Evolutionary conservation across 1,284 basidiomycete genomes (phyloP).

Genomic region (Ustilago tritici): DNA sequence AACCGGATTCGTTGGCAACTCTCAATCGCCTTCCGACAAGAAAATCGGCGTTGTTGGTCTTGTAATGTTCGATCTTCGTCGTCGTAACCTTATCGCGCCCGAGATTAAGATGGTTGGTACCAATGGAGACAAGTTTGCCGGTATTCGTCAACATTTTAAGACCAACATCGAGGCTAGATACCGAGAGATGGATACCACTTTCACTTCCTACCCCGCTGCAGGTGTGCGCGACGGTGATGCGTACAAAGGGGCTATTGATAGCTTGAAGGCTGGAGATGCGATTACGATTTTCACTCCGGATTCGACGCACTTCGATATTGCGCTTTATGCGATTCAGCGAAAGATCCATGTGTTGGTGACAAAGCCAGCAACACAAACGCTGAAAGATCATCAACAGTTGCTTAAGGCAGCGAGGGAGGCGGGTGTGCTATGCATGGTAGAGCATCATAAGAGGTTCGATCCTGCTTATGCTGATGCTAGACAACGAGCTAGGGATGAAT

Average conservation of each 20-base stretch:
- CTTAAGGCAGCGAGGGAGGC: slow-evolving; percentile 81
- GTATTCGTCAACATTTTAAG: slow-evolving; percentile 82
- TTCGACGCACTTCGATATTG: slow-evolving; percentile 84
- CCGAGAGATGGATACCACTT: slow-evolving; percentile 85
- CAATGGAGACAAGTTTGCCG: slow-evolving; percentile 85
- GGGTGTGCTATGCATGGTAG: slow-evolving; percentile 88
- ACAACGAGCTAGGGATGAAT: slow-evolving; percentile 77
- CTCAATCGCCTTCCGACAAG: slow-evolving; percentile 93
- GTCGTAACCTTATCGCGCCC: slow-evolving; percentile 80
- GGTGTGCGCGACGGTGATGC: slow-evolving; percentile 81
- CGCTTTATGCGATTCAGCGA: slow-evolving; percentile 83
- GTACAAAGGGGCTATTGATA: slow-evolving; percentile 87
- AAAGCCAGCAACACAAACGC: slow-evolving; percentile 88
- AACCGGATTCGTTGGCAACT: slow-evolving; percentile 88
- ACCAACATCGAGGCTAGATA: slow-evolving; percentile 86
- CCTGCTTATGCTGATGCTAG: slow-evolving; percentile 90
- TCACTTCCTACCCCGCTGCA: slow-evolving; percentile 82
- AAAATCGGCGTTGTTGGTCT: slow-evolving; percentile 87
- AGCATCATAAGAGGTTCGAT: slow-evolving; percentile 83
- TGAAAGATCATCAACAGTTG: slow-evolving; percentile 83
- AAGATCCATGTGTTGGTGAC: slow-evolving; percentile 89
- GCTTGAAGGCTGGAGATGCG: slow-evolving; percentile 82
- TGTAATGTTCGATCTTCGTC: slow-evolving; percentile 88
- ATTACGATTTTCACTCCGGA: slow-evolving; percentile 86
- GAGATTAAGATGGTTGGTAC: slow-evolving; percentile 84